Evolutionary conservation across 306 rosid species (phyloP).

Genomic region (Trifolium pratense): DNA sequence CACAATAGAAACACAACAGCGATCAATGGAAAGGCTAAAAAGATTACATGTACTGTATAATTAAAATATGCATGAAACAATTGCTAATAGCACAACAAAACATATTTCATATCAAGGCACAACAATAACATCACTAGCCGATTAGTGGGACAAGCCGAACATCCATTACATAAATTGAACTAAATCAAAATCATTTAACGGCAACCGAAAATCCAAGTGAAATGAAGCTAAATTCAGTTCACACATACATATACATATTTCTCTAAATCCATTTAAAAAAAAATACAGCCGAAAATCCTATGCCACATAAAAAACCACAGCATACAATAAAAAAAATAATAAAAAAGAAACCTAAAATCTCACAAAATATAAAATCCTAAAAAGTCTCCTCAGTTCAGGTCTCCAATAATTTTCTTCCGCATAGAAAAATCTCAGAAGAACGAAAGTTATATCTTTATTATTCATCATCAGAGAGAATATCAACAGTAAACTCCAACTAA

Average conservation of each 20-base stretch:
- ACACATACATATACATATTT: background rate
- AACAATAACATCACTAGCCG: background rate
- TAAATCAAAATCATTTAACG: background rate
- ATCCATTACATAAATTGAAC: background rate
- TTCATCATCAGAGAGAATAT: conserved; percentile 60
- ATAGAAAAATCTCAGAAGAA: conserved; percentile 59
- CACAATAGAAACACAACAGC: background rate
- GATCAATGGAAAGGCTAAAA: background rate
- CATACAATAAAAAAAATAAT: background rate
- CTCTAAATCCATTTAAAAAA: background rate
- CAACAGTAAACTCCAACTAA: background rate
- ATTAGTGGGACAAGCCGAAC: background rate
- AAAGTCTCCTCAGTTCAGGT: conserved; percentile 91
- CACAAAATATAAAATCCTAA: background rate
- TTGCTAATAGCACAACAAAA: background rate
- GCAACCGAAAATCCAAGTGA: background rate
- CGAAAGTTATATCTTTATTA: conserved; percentile 51
- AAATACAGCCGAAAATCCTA: background rate
- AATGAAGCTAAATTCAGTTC: background rate
- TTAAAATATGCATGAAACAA: no score
- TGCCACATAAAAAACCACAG: background rate
- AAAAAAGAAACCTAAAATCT: no score
- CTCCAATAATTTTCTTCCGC: conserved; percentile 69
- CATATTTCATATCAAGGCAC: no score
- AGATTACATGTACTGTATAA: background rate